Base-by-base conservation (phyloP, 148 eudicot genomes). In the Spergularia marina region DNA sequence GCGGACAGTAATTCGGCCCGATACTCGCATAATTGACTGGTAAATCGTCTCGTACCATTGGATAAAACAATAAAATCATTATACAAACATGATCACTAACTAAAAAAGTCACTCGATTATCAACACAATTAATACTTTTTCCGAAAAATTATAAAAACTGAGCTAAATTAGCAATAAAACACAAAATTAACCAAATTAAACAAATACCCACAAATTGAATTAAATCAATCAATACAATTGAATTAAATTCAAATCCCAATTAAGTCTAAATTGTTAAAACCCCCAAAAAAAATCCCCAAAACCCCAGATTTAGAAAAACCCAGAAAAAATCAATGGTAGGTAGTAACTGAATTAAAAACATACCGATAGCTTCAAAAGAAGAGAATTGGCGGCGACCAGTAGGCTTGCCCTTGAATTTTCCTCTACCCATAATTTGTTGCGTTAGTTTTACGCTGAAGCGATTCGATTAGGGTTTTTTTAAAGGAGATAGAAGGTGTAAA, bases 381-480 rank as follows among this genome's bases (percentile, higher is more conserved):
- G 91, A 89, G 53, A 89, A 89, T 53, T 89, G 89, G 79, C 91
- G 89, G 53, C 85, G 89, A 17, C 91, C 91, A 67, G 91, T 89
- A 61, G 91, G 91, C 80, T 89, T 89, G 49, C 85, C 85, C 82
- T 89, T 89, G 85, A 84, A 89, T 79, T 89, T 89, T 65, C 91
- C 89, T 80, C 91, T 86, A 15, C 86, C 91, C 91, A 89, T 88
- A 49, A 73, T 72, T 21, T 54, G 13, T 41, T 39, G 44, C 55
- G 67, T 5, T 68, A 12, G 62, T 12, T 68, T 18, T 1, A 41
- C 65, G 34, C 56, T 52, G 74, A 53, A 39, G 10, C 49, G 49
- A 44, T 14, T 16, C 25, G 44, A 44, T 54, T 65, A n/a, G 53
- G 83, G 68, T 47, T 75, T 65, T 47, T 75, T 65, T 80, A 58